Conservation (phyloP, 192 early-diverging fungal genomes). For the Chytriomyces sp. region DNA sequence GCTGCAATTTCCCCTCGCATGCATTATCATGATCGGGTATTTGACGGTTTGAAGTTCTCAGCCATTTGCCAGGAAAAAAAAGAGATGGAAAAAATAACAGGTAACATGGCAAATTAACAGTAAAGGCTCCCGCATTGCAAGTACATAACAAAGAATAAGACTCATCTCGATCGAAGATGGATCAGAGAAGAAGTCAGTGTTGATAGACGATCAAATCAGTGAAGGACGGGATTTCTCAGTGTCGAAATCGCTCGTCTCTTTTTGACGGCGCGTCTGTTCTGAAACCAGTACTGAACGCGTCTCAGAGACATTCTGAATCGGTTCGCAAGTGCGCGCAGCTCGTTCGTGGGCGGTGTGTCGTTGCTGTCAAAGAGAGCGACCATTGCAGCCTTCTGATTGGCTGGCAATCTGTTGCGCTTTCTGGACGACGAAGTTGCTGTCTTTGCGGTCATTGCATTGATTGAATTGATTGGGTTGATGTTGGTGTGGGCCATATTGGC, state of each 20-base stretch:
- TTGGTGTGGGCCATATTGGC: no score
- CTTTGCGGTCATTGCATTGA: no score
- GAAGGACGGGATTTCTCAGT: background rate
- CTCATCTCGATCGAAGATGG: no score
- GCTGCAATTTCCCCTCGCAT: slow-evolving; percentile 3
- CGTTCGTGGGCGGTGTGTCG: slow-evolving; percentile 11
- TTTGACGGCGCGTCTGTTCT: slow-evolving; percentile 15
- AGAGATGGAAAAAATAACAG: background rate
- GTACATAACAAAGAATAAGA: background rate
- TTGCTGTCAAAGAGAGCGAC: background rate
- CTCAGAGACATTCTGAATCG: background rate
- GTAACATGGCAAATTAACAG: background rate
- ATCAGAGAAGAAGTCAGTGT: background rate
- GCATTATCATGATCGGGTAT: background rate
- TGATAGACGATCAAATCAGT: background rate
- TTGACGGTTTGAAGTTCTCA: background rate
- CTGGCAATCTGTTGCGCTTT: background rate
- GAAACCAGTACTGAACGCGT: slow-evolving; percentile 28
- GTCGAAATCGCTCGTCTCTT: background rate
- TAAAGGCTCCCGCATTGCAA: slow-evolving; percentile 2
- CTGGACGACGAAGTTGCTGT: background rate
- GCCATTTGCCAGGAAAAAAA: background rate
- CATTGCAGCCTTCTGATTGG: background rate
- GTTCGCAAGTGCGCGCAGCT: background rate
- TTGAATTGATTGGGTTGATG: no score